These are phyloP conservation scores for Xylona heveae DNA, from an alignment of 495 filamentous ascomycete species.

Conservation along the genomic window DNA sequence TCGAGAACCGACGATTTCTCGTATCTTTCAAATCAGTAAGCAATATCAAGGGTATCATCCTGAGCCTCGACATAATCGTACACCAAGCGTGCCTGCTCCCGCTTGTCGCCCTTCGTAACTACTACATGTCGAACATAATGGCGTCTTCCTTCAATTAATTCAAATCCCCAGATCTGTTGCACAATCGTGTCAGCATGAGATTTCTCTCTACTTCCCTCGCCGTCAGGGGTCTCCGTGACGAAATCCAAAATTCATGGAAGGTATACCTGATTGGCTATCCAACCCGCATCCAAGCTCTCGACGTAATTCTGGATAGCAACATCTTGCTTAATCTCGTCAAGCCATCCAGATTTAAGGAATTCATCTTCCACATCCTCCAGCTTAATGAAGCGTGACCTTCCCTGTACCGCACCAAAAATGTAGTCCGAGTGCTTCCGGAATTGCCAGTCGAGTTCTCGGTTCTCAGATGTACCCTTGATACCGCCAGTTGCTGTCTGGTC, in stretches of 20 bases:
- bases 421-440: slow-evolving; percentile 53
- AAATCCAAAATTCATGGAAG: slow-evolving; percentile 22
- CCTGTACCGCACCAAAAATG: slow-evolving; percentile 57
- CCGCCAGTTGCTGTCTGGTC: slow-evolving; percentile 58
- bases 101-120: slow-evolving; percentile 38
- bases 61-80: slow-evolving; percentile 43
- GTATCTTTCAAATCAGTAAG: too few relatives aligned
- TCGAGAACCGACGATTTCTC: too few relatives aligned
- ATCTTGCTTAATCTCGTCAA: slow-evolving; percentile 24
- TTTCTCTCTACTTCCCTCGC: too few relatives aligned
- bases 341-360: slow-evolving; percentile 28
- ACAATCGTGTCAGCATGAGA: too few relatives aligned
- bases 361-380: slow-evolving; percentile 16
- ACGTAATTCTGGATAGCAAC: slow-evolving; percentile 34
- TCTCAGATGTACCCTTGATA: slow-evolving; percentile 48
- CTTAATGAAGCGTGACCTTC: slow-evolving; percentile 32
- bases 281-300: slow-evolving; percentile 29
- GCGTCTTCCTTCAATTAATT: slow-evolving; percentile 33
- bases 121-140: slow-evolving; percentile 45
- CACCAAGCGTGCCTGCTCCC: slow-evolving; percentile 43
- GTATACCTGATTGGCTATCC: slow-evolving; percentile 32
- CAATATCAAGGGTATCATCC: too few relatives aligned
- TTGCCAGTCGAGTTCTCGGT: slow-evolving; percentile 46
- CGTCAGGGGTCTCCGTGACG: too few relatives aligned
- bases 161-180: slow-evolving; percentile 42